Evolutionary conservation across 2,329 filamentous ascomycete genomes (phyloP).

Genomic region (Pyrenophora tritici-repentis): DNA sequence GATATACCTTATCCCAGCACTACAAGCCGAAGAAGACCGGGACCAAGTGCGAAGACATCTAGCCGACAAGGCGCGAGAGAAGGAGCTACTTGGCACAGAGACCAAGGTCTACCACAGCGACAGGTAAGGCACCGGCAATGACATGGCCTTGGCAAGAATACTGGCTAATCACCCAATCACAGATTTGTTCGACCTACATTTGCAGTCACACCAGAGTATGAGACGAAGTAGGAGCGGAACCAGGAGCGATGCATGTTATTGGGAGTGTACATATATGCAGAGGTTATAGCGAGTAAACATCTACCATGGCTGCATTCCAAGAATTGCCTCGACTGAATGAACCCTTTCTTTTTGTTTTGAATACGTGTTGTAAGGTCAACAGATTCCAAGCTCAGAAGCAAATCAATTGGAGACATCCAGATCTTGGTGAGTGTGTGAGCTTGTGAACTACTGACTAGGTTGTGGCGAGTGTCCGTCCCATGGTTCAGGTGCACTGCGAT

Average conservation of each 20-base stretch:
- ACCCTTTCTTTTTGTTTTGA: constrained; percentile 18
- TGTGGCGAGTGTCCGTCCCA: not conserved
- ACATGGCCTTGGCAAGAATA: not conserved
- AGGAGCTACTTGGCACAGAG: constrained; percentile 83
- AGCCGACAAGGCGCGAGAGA: constrained; percentile 87
- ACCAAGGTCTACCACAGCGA: constrained; percentile 86
- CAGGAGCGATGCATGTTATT: constrained; percentile 44
- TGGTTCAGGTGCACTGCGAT: constrained; percentile 1
- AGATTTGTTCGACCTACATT: constrained; percentile 74
- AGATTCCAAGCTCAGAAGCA: not conserved
- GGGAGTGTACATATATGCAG: constrained; percentile 21
- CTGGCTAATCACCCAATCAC: constrained; percentile 13
- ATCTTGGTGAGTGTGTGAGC: not conserved
- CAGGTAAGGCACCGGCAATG: constrained; percentile 62
- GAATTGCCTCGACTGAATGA: constrained; percentile 13
- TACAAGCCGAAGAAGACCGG: constrained; percentile 96
- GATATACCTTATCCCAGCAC: constrained; percentile 89
- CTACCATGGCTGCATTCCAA: not conserved
- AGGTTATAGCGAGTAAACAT: not conserved
- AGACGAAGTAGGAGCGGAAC: constrained; percentile 62
- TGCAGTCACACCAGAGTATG: constrained; percentile 69
- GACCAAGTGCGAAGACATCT: constrained; percentile 87
- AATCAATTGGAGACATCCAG: not conserved
- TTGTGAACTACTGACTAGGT: not conserved
- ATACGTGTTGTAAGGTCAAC: not conserved